Evolutionary conservation across 2,329 filamentous ascomycete species (phyloP), one percentile per base, ranked within the genome.

Genomic region (Phialophora verrucosa): DNA sequence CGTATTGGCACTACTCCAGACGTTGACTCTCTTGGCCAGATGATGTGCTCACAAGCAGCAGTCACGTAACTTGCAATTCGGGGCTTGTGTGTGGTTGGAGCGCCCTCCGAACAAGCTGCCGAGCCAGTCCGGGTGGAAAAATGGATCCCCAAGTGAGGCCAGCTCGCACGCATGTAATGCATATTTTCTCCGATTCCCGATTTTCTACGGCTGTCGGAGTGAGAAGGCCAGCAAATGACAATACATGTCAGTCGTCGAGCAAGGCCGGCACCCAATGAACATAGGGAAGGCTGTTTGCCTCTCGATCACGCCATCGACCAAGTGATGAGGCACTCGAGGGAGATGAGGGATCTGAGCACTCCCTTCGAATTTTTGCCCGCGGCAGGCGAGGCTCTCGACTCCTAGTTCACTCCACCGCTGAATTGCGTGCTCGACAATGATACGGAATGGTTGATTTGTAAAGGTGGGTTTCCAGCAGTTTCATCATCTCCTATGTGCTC

Each of bases 391-490:
- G 61, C 67, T 68, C 62, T 69, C 62, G 62, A 69, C 62, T 27
- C 62, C 63, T 63, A 66, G 63, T 59, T 55, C 55, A 65, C 59
- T 66, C 65, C 65, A 68, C 65, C 35, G 50, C 59, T 49, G 62
- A 64, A 70, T 70, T 63, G 68, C 68, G 68, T 70, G 68, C 68
- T 70, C 68, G 53, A 66, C 63, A 49, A 66, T 66, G 65, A 66
- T 66, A 68, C 63, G 65, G 53, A 58, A 59, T 23, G 20, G 38
- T 62, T 60, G 65, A 70, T 70, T 70, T 70, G 68, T 70, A 70
- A 70, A 60, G 62, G 60, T 64, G 61, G 63, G 49, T 29, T 65
- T 62, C 55, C 61, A 64, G 64, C 38, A 44, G 38, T 44, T 44
- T 44, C 38, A 44, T 44, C 38, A 44, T 44, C 38, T 11, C 38